These are phyloP conservation scores for Cladochytrium tenue DNA, from an alignment of 371 early-diverging fungal species.

Conservation along the genomic window DNA sequence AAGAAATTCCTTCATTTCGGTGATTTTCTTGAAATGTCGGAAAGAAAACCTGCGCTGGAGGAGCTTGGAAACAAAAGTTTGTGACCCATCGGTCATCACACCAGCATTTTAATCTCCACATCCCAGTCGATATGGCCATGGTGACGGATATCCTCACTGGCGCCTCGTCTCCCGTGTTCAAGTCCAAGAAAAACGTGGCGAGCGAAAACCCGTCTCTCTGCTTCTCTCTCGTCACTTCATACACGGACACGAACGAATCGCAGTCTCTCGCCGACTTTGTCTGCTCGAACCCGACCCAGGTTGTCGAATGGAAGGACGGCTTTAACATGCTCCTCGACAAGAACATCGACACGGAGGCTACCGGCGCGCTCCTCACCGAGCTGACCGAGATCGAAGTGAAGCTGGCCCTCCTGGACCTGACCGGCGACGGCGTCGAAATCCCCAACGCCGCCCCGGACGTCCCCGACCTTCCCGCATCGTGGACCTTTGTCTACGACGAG, in stretches of 20 bases:
- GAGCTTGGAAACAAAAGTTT: conserved; percentile 42
- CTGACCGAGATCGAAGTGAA: conserved; percentile 72
- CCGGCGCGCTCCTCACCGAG: conserved; percentile 62
- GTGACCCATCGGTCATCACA: conserved; percentile 13
- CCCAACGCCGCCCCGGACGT: conserved; percentile 16
- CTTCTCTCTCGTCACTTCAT: conserved; percentile 56
- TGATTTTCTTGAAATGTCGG: conserved; percentile 61
- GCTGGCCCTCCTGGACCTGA: conserved; percentile 68
- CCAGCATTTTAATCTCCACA: conserved; percentile 30
- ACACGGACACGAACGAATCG: conserved; percentile 26
- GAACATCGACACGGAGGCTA: conserved; percentile 64
- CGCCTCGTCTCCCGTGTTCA: conserved; percentile 29
- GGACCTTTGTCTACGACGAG: conserved; percentile 20
- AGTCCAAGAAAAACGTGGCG: conserved; percentile 16
- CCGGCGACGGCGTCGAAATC: conserved; percentile 56
- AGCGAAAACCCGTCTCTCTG: conserved; percentile 34
- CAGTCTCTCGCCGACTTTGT: conserved; percentile 60
- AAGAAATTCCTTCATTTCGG: conserved; percentile 65
- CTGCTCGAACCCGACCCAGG: conserved; percentile 54
- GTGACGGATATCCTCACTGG: conserved; percentile 61
- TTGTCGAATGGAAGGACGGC: conserved; percentile 80
- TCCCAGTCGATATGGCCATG: conserved; percentile 59
- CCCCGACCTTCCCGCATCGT: conserved; percentile 13
- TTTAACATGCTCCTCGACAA: conserved; percentile 72
- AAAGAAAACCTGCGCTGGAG: conserved; percentile 28